Base-by-base conservation (phyloP, 1,284 basidiomycete species). In the Marasmius oreades region DNA sequence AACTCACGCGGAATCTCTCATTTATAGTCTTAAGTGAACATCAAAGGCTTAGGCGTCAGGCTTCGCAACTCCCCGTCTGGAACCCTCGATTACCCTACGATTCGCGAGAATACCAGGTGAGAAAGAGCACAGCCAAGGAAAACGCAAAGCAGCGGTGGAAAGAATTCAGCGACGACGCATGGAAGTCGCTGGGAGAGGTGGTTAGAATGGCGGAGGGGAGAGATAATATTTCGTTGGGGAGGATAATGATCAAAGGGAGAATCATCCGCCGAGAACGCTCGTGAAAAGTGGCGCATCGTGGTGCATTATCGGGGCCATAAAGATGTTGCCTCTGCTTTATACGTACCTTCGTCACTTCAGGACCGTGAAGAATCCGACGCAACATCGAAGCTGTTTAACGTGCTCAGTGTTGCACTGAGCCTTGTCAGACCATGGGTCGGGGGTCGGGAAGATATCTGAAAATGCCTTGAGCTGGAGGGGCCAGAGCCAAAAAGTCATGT, bases 181-280 rank as follows among this genome's bases (percentile, higher is more conserved):
- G 69, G 66, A 69, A 69, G 22, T 73, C 74, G 12, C 59, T 84
- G 18, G 73, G 75, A 8, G 76, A 82, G 61, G 72, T 78, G 7
- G 67, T 81, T 26, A 70, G 69, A 56, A 76, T 84, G 76, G 81
- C 81, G 16, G 81, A 84, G 63, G 78, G 72, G 3, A 67, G 70
- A 53, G 70, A 75, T 55, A 66, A 69, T 2, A 53, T 85, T 51
- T 70, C 69, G 11, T 63, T 82, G 42, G 81, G 81, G 16, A 69
- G 72, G 45, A 57, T 69, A 23, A 56, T 57, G 24, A 59, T 63
- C 37, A 61, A 51, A 36, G 55, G 60, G 36, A 63, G 56, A 45
- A 26, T 55, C 3, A 28, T 46, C 28, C 56, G n/a, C n/a, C 36
- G 36, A 37, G 36, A n/a, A 37, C n/a, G n/a, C n/a, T 37, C 36